Evolutionary conservation across 1,284 basidiomycete species (phyloP), one percentile per base, ranked within the genome.

Genomic region (Pseudozyma hubeiensis): DNA sequence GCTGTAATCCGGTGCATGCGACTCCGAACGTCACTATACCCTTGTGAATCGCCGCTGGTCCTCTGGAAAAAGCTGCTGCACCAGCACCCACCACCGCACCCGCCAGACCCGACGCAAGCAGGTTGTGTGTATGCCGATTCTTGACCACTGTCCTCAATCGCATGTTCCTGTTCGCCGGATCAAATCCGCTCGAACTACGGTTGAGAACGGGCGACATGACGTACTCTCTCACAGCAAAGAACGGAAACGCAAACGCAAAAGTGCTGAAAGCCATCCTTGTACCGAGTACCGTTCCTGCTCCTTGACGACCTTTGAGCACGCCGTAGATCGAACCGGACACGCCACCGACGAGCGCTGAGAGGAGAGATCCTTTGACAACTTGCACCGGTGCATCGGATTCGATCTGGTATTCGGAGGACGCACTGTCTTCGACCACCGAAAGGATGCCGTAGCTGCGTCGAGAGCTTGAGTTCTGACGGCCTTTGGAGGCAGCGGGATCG

Each of bases 161-260:
- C 70, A 73, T 73, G 39, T 57, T 40, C 3, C 61, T 53, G 24
- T 68, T 68, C 4, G 35, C 46, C 17, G 53, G 57, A 40, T 73
- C 70, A 0, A 61, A 61, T 5, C 70, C 70, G 41, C 60, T 64
- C 14, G 60, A 64, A n/a, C 64, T 64, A 2, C 70, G 60, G 33
- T 73, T 67, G 10, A 73, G 51, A 1, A 73, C 51, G 14, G 72
- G 67, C 30, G 60, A 64, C 19, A 70, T 8, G 5, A 66, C 49
- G 45, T 75, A 75, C 48, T 75, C 72, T 11, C 72, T 49, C 1
- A 75, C 60, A 5, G 72, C 72, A 34, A 75, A 75, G 61, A 75
- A 75, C 6, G 73, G 73, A 48, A 75, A 75, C 0, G 56, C 68
- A 47, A 75, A 68, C 1, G 64, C 68, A 35, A 75, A 75, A 1